These are phyloP conservation scores for Macrolepiota dolichaula DNA, from an alignment of 768 basidiomycete genomes.

Conservation along the genomic window DNA sequence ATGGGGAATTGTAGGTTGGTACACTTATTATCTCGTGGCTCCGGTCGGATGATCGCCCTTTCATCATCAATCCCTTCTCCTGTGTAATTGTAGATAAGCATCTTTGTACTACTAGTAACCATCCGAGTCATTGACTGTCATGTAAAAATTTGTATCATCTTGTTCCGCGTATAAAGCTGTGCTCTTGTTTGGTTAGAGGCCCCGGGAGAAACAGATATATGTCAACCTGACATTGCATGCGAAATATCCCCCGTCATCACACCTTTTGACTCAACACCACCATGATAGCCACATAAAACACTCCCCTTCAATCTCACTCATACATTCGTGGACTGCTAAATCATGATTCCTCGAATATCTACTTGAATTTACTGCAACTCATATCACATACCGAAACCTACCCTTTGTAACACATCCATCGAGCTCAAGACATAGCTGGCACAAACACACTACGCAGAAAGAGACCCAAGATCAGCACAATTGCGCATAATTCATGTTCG, in stretches of 20 bases:
- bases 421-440: background rate
- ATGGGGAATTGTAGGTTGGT: background rate
- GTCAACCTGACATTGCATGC: background rate
- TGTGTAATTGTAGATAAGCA: too few relatives aligned
- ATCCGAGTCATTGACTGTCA: too few relatives aligned
- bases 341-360: conserved; percentile 31
- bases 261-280: conserved; percentile 9
- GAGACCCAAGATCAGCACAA: background rate
- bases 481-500: conserved; percentile 54
- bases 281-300: conserved; percentile 6
- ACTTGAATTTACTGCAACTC: background rate
- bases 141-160: background rate
- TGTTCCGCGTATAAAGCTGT: background rate
- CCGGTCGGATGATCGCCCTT: too few relatives aligned
- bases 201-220: background rate
- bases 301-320: background rate
- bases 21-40: background rate
- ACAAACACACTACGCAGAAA: conserved; percentile 8
- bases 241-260: background rate
- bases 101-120: too few relatives aligned
- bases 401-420: conserved; percentile 2
- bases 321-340: conserved; percentile 1
- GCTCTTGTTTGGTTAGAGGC: conserved; percentile 1
- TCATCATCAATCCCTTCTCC: too few relatives aligned
- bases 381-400: background rate